A percentile compares a stretch with the other conserved stretches of the same genome.
Evolutionary conservation across 371 early-diverging fungal species (phyloP).

Genomic region (Mucor sp.): DNA sequence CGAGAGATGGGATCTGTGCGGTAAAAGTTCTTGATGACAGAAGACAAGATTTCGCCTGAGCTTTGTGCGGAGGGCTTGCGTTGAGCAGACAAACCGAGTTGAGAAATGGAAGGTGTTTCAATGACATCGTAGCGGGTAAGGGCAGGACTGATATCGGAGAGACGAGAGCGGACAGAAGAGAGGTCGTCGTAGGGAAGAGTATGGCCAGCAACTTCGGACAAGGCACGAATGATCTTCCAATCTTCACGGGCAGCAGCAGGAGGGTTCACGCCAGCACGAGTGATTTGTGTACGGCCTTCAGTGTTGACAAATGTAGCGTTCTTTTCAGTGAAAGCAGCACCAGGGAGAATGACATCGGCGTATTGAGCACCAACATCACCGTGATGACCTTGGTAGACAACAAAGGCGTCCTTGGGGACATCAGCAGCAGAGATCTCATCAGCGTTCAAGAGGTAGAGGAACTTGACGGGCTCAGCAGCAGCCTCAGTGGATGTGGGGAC

Average conservation of each 20-base stretch:
- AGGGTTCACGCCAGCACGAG: slow-evolving; percentile 91
- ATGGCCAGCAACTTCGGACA: slow-evolving; percentile 88
- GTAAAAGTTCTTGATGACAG: slow-evolving; percentile 88
- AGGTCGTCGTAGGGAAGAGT: slow-evolving; percentile 91
- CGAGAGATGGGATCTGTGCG: slow-evolving; percentile 93
- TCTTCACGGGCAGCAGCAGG: slow-evolving; percentile 95
- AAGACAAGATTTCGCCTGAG: slow-evolving; percentile 48
- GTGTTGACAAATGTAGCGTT: slow-evolving; percentile 90
- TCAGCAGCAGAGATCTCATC: slow-evolving; percentile 79
- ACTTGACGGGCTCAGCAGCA: slow-evolving; percentile 56
- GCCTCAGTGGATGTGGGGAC: slow-evolving; percentile 57
- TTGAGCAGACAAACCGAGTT: slow-evolving; percentile 67
- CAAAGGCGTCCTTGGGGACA: slow-evolving; percentile 91
- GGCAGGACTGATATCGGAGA: slow-evolving; percentile 85
- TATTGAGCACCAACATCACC: slow-evolving; percentile 95
- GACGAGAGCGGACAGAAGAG: slow-evolving; percentile 78
- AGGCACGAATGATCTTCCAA: slow-evolving; percentile 97
- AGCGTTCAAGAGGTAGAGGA: slow-evolving; percentile 92
- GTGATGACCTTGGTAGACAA: slow-evolving; percentile 98
- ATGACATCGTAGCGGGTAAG: slow-evolving; percentile 77
- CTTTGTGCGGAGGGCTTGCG: slow-evolving; percentile 46
- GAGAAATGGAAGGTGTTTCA: slow-evolving; percentile 59
- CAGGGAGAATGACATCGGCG: slow-evolving; percentile 96
- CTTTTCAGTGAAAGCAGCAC: slow-evolving; percentile 98
- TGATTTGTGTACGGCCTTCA: slow-evolving; percentile 92